Base-by-base conservation (phyloP, 1,284 basidiomycete genomes). In the Uromyces viciae-fabae region DNA sequence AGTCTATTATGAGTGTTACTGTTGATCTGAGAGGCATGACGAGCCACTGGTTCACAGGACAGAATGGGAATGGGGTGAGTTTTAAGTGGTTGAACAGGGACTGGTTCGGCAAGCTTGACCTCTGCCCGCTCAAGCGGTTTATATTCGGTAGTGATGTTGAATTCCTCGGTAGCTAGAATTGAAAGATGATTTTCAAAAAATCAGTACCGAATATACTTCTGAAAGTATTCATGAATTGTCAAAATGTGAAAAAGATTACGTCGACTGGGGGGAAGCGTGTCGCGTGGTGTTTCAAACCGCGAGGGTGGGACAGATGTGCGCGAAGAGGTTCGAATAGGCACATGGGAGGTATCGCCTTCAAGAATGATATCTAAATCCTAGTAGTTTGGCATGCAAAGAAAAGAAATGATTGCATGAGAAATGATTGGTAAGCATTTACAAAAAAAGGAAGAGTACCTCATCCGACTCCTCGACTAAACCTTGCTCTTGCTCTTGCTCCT, bases 351-450 rank as follows among this genome's bases (percentile, higher is more conserved):
- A 56, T 79, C 76, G 38, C 76, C 76, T 62, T 79, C 76, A 43
- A 79, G 46, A 28, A 79, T 79, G 68, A 79, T 79, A 40, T 79
- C 64, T 40, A 79, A 69, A 69, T 79, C 76, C 76, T 79, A 43
- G 11, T 5, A 56, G 33, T 56, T 72, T n/a, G 17, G 17, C 69
- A 28, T 22, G 62, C 15, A 54, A 72, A 8, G 52, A 72, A 46
- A 54, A 28, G 9, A 28, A 11, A 14, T 72, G 42, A 54, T n/a
- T 22, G 11, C 11, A 49, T 22, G 46, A 49, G 46, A 22, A 49
- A n/a, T 49, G 46, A 49, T 49, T 11, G 56, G 28, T 11, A 60
- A 60, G 28, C 19, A 60, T 22, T 31, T 60, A 25, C 14, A 15
- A 31, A 25, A 14, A 15, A 25, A 60, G 28, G 19, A 0, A n/a